Base-by-base conservation (phyloP, 495 filamentous ascomycete genomes). In the Pseudotulostoma volvatum region DNA sequence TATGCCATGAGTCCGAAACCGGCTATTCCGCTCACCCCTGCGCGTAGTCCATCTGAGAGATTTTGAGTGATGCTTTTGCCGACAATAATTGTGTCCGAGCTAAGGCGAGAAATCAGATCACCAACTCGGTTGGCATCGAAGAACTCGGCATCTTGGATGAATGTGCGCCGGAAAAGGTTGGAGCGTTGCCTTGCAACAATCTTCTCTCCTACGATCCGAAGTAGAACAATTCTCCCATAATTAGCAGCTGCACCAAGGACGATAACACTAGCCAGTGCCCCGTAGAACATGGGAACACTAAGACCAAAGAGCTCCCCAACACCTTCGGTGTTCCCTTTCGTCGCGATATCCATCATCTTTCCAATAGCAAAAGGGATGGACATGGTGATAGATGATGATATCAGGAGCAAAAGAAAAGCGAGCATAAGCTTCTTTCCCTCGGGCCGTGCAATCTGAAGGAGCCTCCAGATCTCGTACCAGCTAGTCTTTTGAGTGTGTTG, bases 31-130 rank as follows among this genome's bases (percentile, higher is more conserved):
- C 83, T 93, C 34, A 97, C 85, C 36, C 83, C 60, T 3, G 90
- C 76, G 19, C 90, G 76, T 19, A 96, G 64, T 9, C 90, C 90
- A 60, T 97, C 90, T 1, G 87, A 94, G 32, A 97, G 62, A 52
- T 97, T 97, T 47, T 96, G 90, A 7, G 92, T 96, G 48, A 97
- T 92, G 56, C 84, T 92, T 62, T 97, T 97, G 46, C 87, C 90
- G 21, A 96, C 88, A 45, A 97, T 87, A 46, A 96, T 80, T 1
- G 90, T 95, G 53, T 97, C 90, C 7, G 86, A 93, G 48, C 86
- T 84, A 15, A 97, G 76, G 9, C 90, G 76, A 34, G 88, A 95
- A 48, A 96, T 94, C 47, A 97, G 61, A 53, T 97, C 90, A 45
- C 90, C 90, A 28, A 94, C 85, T 14, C 92, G 71, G 60, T 97